Base-by-base conservation (phyloP, 106 monocot species). In the Acorus calamus region DNA sequence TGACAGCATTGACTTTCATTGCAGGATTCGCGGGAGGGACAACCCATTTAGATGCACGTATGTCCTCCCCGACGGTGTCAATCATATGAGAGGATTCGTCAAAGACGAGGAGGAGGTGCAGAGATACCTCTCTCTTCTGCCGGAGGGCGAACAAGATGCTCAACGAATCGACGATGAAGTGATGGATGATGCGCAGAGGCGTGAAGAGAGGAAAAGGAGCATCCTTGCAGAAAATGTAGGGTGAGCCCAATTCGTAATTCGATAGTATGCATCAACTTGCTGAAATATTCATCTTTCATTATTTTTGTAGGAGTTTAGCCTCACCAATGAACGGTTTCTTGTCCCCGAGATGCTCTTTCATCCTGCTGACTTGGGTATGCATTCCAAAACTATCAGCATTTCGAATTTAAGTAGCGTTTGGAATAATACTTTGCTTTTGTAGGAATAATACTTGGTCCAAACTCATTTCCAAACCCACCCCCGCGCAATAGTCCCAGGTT, bases 311-410 rank as follows among this genome's bases (percentile, higher is more conserved):
- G 94, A 94, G 47, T 81, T 94, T 72, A 66, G 51, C 12, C 56
- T 94, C 68, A 89, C 77, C 49, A 94, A 94, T 71, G 94, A 94
- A 62, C 89, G 94, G 0, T 94, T 94, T 62, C 94, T 94, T 65
- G 94, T 94, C 1, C 94, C 94, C 47, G 94, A 94, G 77, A 84
- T 87, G 79, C 61, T 94, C 41, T 94, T 94, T 66, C 84, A 76
- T 71, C 94, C 94, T 44, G 47, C 75, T 74, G 84, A 89, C 81
- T 73, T 94, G 51, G 94, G 94, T 94, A 48, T 52, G 79, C 78
- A 49, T 73, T 61, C 2, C 44, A 46, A 28, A 28, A 28, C 28
- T 28, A 28, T 28, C 28, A 28, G 28, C 28, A 28, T 44, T 59
- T 53, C 3, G 50, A 14, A 46, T 44, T 46, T 62, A 43, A 62